Conservation (phyloP, 306 rosid genomes). For the Morella rubra region DNA sequence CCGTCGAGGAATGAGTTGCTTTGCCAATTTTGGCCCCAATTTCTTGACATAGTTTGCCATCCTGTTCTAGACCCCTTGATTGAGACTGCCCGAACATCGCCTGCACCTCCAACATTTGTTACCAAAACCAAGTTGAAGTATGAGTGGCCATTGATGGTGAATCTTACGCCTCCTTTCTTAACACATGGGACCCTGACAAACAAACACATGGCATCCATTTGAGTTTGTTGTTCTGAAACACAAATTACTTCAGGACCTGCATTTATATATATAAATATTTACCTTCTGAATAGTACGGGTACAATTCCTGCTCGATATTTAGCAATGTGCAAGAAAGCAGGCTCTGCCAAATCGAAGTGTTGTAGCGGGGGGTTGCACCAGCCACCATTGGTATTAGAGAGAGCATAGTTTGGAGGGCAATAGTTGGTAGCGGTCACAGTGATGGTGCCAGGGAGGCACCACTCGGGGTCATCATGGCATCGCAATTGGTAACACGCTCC, state of each 20-base stretch:
- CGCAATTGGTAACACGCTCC: conserved; percentile 36
- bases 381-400: conserved; percentile 43
- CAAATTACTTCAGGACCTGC: not conserved
- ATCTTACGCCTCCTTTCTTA: conserved; percentile 46
- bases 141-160: conserved; percentile 45
- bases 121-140: conserved; percentile 42
- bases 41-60: conserved; percentile 43
- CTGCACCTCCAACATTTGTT: conserved; percentile 39
- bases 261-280: not conserved
- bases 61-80: conserved; percentile 33
- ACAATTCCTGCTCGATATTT: conserved; percentile 42
- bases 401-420: conserved; percentile 39
- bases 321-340: conserved; percentile 42
- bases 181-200: conserved; percentile 32
- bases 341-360: conserved; percentile 45
- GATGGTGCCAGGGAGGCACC: conserved; percentile 40
- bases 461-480: conserved; percentile 40
- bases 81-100: conserved; percentile 27
- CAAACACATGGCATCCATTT: not conserved
- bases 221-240: not conserved
- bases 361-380: conserved; percentile 50
- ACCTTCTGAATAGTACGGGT: conserved; percentile 43
- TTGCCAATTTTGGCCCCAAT: conserved; percentile 50
- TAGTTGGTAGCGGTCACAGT: conserved; percentile 40
- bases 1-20: conserved; percentile 40